Percentiles rank a stretch among this genome's conserved stretches.
phyloP scores from a whole-genome alignment of 306 rosid species.

The Senna siamea region DNA sequence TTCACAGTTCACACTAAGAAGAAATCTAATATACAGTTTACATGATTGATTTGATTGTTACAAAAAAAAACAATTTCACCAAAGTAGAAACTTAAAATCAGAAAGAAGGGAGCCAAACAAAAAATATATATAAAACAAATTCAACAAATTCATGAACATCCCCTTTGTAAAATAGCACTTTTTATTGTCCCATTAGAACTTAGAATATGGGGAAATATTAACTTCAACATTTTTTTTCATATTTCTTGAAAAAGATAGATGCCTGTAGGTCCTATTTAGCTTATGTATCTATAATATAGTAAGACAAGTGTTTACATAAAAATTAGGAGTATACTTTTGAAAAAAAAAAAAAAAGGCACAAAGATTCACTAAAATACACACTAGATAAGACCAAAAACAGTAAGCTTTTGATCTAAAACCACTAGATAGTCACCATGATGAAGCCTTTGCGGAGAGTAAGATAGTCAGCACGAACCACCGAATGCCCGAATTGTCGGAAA shows the following conservation, averaged over 20 bases:
- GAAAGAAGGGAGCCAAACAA: not conserved
- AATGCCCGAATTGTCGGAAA: constrained; percentile 89
- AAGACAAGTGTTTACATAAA: constrained; percentile 10
- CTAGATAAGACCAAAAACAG: constrained; percentile 14
- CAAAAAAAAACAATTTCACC: constrained; percentile 6
- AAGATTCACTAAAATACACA: not conserved
- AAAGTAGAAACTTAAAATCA: constrained; percentile 12
- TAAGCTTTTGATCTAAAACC: constrained; percentile 29
- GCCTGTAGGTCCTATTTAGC: constrained; percentile 5
- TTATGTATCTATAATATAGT: constrained; percentile 20
- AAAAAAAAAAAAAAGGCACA: constrained; percentile 17
- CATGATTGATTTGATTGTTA: constrained; percentile 10
- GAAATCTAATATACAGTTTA: constrained; percentile 32
- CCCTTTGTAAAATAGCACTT: not conserved
- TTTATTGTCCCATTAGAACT: constrained; percentile 18
- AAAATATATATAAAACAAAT: constrained; percentile 3
- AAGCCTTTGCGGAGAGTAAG: constrained; percentile 92
- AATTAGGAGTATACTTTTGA: not conserved
- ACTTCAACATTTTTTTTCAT: not conserved
- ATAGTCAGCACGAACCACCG: constrained; percentile 88
- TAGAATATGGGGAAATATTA: not conserved
- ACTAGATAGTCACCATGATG: constrained; percentile 61
- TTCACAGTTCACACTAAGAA: constrained; percentile 3
- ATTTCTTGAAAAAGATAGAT: constrained; percentile 3
- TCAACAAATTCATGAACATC: constrained; percentile 14